Evolutionary conservation across 495 filamentous ascomycete genomes (phyloP).

Genomic region (Penicillium angulare): DNA sequence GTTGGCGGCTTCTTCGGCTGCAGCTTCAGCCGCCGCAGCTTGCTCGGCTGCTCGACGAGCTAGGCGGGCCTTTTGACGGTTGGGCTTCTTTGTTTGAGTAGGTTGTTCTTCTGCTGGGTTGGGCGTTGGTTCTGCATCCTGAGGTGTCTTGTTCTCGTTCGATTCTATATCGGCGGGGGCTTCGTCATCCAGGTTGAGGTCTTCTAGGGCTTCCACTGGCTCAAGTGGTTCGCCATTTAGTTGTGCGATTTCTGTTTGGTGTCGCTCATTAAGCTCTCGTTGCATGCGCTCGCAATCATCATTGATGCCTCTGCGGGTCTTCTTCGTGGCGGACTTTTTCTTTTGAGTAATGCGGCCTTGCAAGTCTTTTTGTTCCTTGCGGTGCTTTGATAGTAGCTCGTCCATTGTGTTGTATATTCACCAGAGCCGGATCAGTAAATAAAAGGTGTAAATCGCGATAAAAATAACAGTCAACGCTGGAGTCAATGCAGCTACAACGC

Average conservation of each 20-base stretch:
- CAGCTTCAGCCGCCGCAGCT: constrained; percentile 62
- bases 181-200: constrained; percentile 29
- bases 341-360: constrained; percentile 84
- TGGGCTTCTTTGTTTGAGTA: constrained; percentile 64
- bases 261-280: constrained; percentile 61
- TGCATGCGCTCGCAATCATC: constrained; percentile 79
- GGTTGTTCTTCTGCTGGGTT: constrained; percentile 3
- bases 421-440: too few species aligned
- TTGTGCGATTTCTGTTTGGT: constrained; percentile 62
- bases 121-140: constrained; percentile 11
- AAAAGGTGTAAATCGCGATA: neutral
- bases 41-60: constrained; percentile 84
- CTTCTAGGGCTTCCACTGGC: constrained; percentile 26
- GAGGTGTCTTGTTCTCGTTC: constrained; percentile 8
- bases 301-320: constrained; percentile 86
- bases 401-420: too few species aligned
- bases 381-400: constrained; percentile 72
- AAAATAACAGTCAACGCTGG: neutral
- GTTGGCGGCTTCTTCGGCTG: constrained; percentile 69
- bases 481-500: neutral
- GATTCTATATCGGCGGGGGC: constrained; percentile 18
- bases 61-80: constrained; percentile 86
- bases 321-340: constrained; percentile 94
- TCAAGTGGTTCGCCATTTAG: constrained; percentile 46
- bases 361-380: constrained; percentile 85